These are phyloP conservation scores for Colletotrichum sp. DNA, from an alignment of 2,329 filamentous ascomycete species.

Conservation along the genomic window DNA sequence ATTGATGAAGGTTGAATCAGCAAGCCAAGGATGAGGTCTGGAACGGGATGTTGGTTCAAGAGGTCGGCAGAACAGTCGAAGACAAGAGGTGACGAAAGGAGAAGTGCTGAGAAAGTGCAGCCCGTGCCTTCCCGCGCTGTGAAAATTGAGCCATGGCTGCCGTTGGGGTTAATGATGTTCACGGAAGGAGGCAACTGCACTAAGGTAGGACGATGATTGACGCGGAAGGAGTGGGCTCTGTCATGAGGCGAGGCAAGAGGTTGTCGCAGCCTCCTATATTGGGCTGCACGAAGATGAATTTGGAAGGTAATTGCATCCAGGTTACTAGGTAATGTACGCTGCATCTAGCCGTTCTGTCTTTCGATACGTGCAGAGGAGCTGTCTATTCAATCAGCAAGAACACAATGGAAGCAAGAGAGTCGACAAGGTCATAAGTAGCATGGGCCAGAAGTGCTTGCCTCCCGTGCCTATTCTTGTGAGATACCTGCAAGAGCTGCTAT, in stretches of 20 bases:
- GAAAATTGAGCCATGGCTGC: not conserved
- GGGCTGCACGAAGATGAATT: not conserved
- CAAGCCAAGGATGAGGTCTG: not conserved
- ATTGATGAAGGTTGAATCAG: not conserved
- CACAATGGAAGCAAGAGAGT: not conserved
- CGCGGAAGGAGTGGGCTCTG: not conserved
- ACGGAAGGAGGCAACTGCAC: not conserved
- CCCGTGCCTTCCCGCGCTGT: not conserved
- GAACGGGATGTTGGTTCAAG: not conserved
- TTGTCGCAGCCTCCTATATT: not conserved
- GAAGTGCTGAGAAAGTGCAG: not conserved
- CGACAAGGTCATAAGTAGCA: not conserved
- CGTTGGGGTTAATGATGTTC: not conserved
- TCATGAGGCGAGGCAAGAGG: not conserved
- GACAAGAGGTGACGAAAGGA: not conserved
- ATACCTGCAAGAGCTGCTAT: not conserved
- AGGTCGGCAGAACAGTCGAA: not conserved
- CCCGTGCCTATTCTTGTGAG: not conserved
- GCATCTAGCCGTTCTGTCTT: not conserved
- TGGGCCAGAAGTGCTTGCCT: not conserved
- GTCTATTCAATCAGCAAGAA: not conserved
- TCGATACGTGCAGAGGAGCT: not conserved
- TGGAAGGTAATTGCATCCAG: not conserved
- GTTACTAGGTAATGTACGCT: not conserved
- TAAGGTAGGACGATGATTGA: not conserved